Conservation (phyloP, 2,329 filamentous ascomycete species). For the Ascochyta rabiei region DNA sequence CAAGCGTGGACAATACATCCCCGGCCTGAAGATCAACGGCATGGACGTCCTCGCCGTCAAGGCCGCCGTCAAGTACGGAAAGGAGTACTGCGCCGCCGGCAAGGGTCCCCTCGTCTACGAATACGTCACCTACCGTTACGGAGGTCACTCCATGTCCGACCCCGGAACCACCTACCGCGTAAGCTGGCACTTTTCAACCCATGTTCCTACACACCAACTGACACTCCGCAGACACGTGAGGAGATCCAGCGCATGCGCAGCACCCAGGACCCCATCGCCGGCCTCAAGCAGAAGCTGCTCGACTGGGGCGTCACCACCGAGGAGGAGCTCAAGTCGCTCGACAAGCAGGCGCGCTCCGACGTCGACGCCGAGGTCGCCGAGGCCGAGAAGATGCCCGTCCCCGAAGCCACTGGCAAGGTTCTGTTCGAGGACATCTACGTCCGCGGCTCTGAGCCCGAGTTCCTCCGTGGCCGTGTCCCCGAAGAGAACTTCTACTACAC, state of each 20-base stretch:
- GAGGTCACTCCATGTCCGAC: conserved; percentile 99
- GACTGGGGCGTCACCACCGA: conserved; percentile 92
- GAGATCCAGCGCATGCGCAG: conserved; percentile 99
- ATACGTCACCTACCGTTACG: conserved; percentile 99
- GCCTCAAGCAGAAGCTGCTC: conserved; percentile 95
- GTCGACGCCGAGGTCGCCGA: conserved; percentile 89
- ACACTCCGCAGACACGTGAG: conserved; percentile 74
- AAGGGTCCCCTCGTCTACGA: conserved; percentile 96
- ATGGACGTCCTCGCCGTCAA: conserved; percentile 99
- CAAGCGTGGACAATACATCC: conserved; percentile 99
- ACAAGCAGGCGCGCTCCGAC: conserved; percentile 86
- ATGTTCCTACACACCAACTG: conserved; percentile 12
- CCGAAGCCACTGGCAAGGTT: conserved; percentile 79
- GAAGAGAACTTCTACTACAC: conserved; percentile 90
- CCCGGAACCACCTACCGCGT: conserved; percentile 95
- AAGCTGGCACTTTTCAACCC: conserved; percentile 18
- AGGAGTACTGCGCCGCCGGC: conserved; percentile 80
- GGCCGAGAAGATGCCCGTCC: conserved; percentile 85
- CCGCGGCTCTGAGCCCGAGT: conserved; percentile 82
- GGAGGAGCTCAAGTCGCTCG: conserved; percentile 93
- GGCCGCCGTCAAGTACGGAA: conserved; percentile 92
- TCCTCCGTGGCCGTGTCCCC: conserved; percentile 82
- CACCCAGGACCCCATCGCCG: conserved; percentile 97
- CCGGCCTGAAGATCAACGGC: conserved; percentile 98
- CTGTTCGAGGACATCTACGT: conserved; percentile 98